A percentile compares a stretch with the other conserved stretches of the same genome.
Evolutionary conservation across 2,329 filamentous ascomycete genomes (phyloP).

Genomic region (Seiridium unicorne): DNA sequence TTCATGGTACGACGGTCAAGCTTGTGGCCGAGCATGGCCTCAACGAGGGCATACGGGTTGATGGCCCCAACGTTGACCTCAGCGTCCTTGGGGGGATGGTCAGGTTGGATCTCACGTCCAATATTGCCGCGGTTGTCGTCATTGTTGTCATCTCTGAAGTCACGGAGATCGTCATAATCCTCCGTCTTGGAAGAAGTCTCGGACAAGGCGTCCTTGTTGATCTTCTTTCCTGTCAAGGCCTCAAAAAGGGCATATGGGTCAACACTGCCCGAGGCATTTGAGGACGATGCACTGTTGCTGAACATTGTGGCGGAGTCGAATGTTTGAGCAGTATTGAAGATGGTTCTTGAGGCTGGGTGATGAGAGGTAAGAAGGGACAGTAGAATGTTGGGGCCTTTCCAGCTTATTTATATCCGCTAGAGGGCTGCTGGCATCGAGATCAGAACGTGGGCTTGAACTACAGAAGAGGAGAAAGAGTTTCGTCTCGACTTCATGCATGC

Average conservation of each 20-base stretch:
- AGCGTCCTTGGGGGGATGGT: constrained; percentile 33
- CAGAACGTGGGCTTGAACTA: no score
- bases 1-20: constrained; percentile 34
- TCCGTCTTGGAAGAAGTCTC: constrained; percentile 22
- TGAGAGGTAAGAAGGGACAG: no score
- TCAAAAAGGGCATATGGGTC: constrained; percentile 36
- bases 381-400: no score
- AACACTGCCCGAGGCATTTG: constrained; percentile 15
- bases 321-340: background rate
- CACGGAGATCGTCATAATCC: constrained; percentile 33
- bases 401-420: no score
- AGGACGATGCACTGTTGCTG: background rate
- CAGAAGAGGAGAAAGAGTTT: no score
- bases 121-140: constrained; percentile 9
- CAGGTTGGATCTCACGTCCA: constrained; percentile 25
- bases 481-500: no score
- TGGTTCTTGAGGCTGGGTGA: no score
- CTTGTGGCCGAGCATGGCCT: constrained; percentile 39
- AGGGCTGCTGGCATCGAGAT: no score
- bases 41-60: constrained; percentile 43
- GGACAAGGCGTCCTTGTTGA: constrained; percentile 22
- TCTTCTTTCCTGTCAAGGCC: constrained; percentile 33
- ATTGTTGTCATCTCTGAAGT: constrained; percentile 20
- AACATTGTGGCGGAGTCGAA: background rate
- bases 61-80: constrained; percentile 34